These are phyloP conservation scores for Erigeron canadensis DNA, from an alignment of 129 eudicot genomes.

Conservation along the genomic window DNA sequence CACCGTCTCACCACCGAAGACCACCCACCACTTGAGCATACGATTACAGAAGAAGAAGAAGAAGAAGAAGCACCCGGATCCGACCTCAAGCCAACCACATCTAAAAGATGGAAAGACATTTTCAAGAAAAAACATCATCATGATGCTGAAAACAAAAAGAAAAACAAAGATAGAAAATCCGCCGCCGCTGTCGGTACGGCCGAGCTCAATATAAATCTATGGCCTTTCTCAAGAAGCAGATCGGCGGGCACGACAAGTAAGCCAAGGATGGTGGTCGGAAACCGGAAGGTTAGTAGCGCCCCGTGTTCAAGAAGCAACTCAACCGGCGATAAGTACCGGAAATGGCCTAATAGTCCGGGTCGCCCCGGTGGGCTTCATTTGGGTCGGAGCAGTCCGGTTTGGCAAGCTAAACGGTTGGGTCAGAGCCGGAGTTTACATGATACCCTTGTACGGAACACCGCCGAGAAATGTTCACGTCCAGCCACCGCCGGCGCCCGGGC, in stretches of 20 bases:
- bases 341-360: slow-evolving; percentile 72
- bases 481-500: slow-evolving; percentile 31
- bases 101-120: slow-evolving; percentile 84
- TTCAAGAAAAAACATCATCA: slow-evolving; percentile 38
- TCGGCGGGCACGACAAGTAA: slow-evolving; percentile 75
- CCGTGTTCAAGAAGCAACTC: slow-evolving; percentile 98
- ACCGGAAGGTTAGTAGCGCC: slow-evolving; percentile 87
- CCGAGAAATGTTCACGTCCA: slow-evolving; percentile 39
- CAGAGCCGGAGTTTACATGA: slow-evolving; percentile 38
- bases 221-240: slow-evolving; percentile 93
- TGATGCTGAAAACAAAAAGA: slow-evolving; percentile 38
- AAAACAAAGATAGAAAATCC: slow-evolving; percentile 34
- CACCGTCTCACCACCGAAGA: slow-evolving; percentile 33
- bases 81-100: slow-evolving; percentile 38
- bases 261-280: slow-evolving; percentile 36
- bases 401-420: slow-evolving; percentile 61
- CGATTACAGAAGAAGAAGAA: no score
- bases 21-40: slow-evolving; percentile 16
- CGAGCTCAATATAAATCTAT: slow-evolving; percentile 82
- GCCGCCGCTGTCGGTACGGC: slow-evolving; percentile 40
- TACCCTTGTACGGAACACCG: slow-evolving; percentile 17
- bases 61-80: no score
- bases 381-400: slow-evolving; percentile 86
- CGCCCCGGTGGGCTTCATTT: slow-evolving; percentile 82
- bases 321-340: slow-evolving; percentile 72